phyloP scores from a whole-genome alignment of 2,329 filamentous ascomycete species.

The Xylaria sp. region DNA sequence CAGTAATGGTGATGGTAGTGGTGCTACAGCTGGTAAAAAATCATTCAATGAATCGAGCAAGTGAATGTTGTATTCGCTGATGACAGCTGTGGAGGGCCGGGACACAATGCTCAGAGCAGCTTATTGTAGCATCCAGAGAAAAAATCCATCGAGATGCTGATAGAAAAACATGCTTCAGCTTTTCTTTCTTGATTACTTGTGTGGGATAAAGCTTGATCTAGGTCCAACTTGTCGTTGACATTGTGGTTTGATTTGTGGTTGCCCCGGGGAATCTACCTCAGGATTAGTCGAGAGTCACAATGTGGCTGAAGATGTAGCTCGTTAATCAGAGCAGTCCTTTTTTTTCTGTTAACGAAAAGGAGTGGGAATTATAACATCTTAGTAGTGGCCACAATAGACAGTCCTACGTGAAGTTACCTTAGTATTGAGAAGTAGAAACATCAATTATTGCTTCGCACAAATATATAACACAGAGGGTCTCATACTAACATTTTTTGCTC shows the following conservation, averaged over 20 bases:
- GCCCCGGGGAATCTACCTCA: not conserved
- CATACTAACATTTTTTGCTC: not conserved
- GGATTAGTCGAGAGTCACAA: not conserved
- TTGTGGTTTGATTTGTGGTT: not conserved
- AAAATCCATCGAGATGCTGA: not conserved
- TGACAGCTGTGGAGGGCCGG: not conserved
- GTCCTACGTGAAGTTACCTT: constrained; percentile 7
- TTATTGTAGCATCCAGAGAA: not conserved
- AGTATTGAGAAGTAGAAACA: not conserved
- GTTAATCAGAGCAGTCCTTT: too few relatives aligned
- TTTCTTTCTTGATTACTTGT: not conserved
- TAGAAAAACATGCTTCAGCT: not conserved
- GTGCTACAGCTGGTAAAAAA: not conserved
- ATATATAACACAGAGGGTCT: not conserved
- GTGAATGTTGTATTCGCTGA: not conserved
- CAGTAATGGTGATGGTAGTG: not conserved
- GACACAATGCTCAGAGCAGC: not conserved
- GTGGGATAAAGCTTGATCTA: not conserved
- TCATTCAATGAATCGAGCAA: not conserved
- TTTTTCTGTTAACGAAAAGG: too few relatives aligned
- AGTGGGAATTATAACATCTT: not conserved
- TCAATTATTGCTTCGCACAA: not conserved
- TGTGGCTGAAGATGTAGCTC: not conserved
- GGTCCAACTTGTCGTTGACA: not conserved
- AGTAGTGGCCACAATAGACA: not conserved